Evolutionary conservation across 208 protist species (phyloP), one percentile per base, ranked within the genome.

Genomic region (Trypanosoma brucei): DNA sequence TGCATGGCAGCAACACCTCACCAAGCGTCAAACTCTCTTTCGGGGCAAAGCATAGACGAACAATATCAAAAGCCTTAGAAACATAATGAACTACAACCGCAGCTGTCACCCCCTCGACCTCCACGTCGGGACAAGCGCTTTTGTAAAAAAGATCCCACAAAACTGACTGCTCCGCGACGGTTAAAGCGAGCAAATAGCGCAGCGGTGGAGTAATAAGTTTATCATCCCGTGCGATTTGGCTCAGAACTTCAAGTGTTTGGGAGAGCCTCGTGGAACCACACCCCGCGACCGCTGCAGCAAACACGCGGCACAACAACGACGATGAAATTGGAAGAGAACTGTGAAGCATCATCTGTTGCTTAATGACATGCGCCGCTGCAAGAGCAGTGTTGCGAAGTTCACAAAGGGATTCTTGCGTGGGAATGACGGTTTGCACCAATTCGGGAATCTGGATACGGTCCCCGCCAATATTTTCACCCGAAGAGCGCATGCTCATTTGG

Each of bases 81-180:
- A 69, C 49, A 22, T 34, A 2, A 33, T 49, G 44, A 13, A 61
- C 9, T 34, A 69, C 34, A 14, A 58, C 40, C 1, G 44, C 53
- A 1, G 22, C 9, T 39, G 63, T 42, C 22, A 68, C 35, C 2
- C 61, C 39, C 3, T 36, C 35, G 11, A 4, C 13, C 34, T 33
- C 36, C 5, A 8, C 58, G 13, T 8, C 30, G 3, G 7, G 34
- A 62, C 6, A 30, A 1, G 30, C 9, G 5, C 31, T 50, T 35
- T 7, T 34, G 40, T 45, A 38, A 30, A 39, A 30, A 0, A 70
- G 59, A 3, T 57, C 13, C 68, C 68, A 73, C 13, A 73, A 31
- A 34, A 55, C 56, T 4, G 60, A 50, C 49, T 73, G 68, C 48
- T 73, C 68, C 22, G 68, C 61, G 0, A 73, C 68, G 13, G 38